These are phyloP conservation scores for Diaporthe longicolla DNA, from an alignment of 2,329 filamentous ascomycete genomes.

Conservation along the genomic window DNA sequence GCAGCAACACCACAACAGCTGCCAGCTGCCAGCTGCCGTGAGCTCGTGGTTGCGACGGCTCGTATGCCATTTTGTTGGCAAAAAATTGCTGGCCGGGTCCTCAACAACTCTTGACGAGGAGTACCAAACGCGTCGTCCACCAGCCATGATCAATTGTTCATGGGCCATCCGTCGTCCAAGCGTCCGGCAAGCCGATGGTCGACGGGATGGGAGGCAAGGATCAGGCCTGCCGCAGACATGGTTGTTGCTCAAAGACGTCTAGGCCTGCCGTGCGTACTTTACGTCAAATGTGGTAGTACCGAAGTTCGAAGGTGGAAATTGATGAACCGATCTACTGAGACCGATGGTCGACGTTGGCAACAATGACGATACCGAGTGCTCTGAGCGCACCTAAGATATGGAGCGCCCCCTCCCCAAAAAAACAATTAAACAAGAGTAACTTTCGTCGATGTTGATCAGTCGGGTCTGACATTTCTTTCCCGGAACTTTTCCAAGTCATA, in stretches of 20 bases:
- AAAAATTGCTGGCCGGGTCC: not conserved
- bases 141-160: not conserved
- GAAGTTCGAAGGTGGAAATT: constrained; percentile 11
- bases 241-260: not conserved
- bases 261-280: constrained; percentile 9
- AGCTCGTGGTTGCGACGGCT: not conserved
- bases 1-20: not conserved
- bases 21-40: constrained; percentile 20
- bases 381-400: not conserved
- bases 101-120: not conserved
- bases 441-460: constrained; percentile 15
- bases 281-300: constrained; percentile 13
- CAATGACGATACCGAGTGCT: constrained; percentile 20
- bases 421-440: not conserved
- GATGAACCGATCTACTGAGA: constrained; percentile 21
- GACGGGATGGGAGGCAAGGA: constrained; percentile 34
- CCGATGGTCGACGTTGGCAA: constrained; percentile 3
- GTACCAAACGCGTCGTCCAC: constrained; percentile 1
- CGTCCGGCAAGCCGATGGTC: constrained; percentile 21
- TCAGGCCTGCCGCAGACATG: constrained; percentile 23
- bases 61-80: no score
- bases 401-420: not conserved
- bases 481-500: constrained; percentile 24
- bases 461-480: not conserved
- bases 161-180: constrained; percentile 30